Evolutionary conservation across 2,329 filamentous ascomycete species (phyloP), one percentile per base, ranked within the genome.

Genomic region (Trichoderma hamatum): DNA sequence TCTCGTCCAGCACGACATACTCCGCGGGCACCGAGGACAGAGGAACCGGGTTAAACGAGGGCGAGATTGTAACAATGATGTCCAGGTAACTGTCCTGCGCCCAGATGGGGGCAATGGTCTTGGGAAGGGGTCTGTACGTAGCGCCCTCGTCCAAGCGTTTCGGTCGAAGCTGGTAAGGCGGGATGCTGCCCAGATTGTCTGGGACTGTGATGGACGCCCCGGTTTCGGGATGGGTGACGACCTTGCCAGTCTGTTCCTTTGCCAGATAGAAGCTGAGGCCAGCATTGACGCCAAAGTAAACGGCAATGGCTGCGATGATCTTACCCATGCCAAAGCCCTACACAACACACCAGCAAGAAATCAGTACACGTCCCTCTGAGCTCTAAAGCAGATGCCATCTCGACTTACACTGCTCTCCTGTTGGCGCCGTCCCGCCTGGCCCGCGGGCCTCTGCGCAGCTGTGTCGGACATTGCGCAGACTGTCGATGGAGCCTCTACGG

Each of bases 41-140:
- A 26, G 90, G 86, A 16, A 88, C 88, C 70, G 93, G 87, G 39
- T 87, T 86, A 72, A 91, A 85, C 11, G 90, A 91, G 14, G 92
- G 87, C 59, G 94, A 95, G 67, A 98, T 87, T 74, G 95, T 96
- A 77, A 99, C 87, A 73, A 88, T 84, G 74, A 99, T 88, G 79
- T 99, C 96, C 73, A 99, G 80, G 70, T 88, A 83, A 75, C 89
- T 92, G 77, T 96, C 89, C 59, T 86, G 82, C 2, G 92, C 89
- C 96, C 96, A 99, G 76, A 98, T 93, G 26, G 96, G 94, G 46
- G 92, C 92, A 71, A 97, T 84, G 68, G 85, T 86, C 72, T 90
- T 85, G 1, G 94, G 93, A 21, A 93, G 81, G 1, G 81, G 79
- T 74, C 85, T 91, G 78, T 90, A 90, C 62, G 84, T 80, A 26